Evolutionary conservation across 805 yeast species (phyloP), one percentile per base, ranked within the genome.

Genomic region (Saitoella complicata): DNA sequence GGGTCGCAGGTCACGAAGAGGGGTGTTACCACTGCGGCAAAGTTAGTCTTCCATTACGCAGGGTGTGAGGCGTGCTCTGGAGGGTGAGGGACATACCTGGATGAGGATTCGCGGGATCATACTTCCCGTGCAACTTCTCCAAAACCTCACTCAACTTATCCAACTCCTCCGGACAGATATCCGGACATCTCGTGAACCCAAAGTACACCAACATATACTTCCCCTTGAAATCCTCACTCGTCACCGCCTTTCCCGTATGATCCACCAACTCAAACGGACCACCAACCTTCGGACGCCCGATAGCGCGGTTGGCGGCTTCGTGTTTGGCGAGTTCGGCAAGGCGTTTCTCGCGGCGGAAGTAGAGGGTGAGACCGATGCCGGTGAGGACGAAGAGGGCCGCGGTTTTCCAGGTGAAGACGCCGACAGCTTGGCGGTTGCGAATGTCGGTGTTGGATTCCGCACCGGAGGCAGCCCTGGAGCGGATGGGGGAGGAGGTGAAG

Each of bases 121-220:
- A 21, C 21, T 21, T 21, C 21, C 21, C 21, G 4, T 41, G 32
- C 7, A 41, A 21, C 9, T 33, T 35, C 7, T 12, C 37, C 13
- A 41, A 12, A 11, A 36, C 38, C 9, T 32, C 43, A 6, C 95
- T 88, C 58, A 91, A 70, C 58, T 88, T 84, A 60, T 91, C 98
- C 48, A 91, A 72, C 61, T 91, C 98, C 61, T 91, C 98, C 7
- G 98, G 98, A 63, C 98, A 91, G 44, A 91, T 87, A 63, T 91
- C 98, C 5, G 98, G 98, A 65, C 98, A 91, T 64, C 87, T 87
- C 4, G 95, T 82, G 67, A 91, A 91, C 0, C 98, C 98, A 64
- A 91, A 91, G 61, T 91, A 91, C n/a, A 51, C 62, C 40, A 91
- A 66, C 7, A 88, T 75, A 62, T 86, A 91, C 59, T 75, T 79